Evolutionary conservation across 73 alveolate genomes (phyloP), one percentile per base, ranked within the genome.

Genomic region (Stentor roeselii): DNA sequence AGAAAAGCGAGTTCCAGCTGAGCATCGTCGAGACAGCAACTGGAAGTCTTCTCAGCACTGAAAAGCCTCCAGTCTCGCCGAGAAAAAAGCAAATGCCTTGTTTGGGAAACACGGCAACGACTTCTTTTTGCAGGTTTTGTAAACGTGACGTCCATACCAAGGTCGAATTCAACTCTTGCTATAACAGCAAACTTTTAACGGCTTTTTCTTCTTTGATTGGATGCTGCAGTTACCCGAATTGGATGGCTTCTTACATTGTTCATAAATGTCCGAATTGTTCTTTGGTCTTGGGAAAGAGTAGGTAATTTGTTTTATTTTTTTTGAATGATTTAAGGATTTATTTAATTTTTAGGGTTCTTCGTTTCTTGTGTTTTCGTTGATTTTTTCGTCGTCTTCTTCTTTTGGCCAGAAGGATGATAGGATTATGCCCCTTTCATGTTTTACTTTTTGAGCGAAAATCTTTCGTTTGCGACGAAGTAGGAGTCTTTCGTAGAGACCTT

Each of bases 221-320:
- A 2, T 67, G 80, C 2, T 67, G 80, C 80, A 67, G 80, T 32
- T 21, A 67, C 41, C 37, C 80, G 2, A 0, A 11, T 34, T 67
- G 80, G 80, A 21, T 67, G n/a, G 37, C n/a, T 67, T 14, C 27
- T 21, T 21, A 21, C 27, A 30, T 21, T 21, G n/a, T 21, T 2
- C 80, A 67, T 32, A 67, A 32, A 67, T 67, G 80, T 2, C n/a
- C 41, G 21, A n/a, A 2, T 2, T 67, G 80, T 34, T 21, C 41
- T 27, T 21, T 32, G 0, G 80, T 67, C 34, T 67, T 67, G 80
- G 80, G 80, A 32, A 67, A 32, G 80, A 67, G 80, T 67, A 21
- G 80, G 41, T 21, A 21, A 21, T 67, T 21, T n/a, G n/a, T n/a
- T n/a, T n/a, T n/a, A n/a, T n/a, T n/a, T n/a, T n/a, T n/a, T n/a